These are phyloP conservation scores for Capsella rubella DNA, from an alignment of 441 rosid genomes.

Conservation along the genomic window DNA sequence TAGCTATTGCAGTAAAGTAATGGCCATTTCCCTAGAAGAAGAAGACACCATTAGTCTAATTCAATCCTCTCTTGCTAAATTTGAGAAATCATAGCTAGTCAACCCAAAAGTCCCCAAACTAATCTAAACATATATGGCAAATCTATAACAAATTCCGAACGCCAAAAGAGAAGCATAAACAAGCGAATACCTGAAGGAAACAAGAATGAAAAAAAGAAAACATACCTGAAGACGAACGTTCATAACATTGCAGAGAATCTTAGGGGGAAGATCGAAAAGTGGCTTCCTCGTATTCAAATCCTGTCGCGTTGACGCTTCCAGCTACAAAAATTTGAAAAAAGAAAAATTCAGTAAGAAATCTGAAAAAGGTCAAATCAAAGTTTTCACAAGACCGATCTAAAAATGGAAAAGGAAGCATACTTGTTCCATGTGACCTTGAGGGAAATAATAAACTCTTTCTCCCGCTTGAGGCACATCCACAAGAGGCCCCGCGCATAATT, in stretches of 20 bases:
- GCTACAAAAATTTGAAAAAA: conserved; percentile 50
- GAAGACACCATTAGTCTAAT: neutral
- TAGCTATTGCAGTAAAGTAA: conserved; percentile 13
- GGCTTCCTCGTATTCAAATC: conserved; percentile 64
- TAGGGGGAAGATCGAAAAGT: conserved; percentile 57
- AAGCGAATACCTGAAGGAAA: neutral
- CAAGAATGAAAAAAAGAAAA: neutral
- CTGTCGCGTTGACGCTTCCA: conserved; percentile 73
- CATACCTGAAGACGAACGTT: conserved; percentile 63
- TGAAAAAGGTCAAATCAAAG: neutral
- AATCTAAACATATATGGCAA: neutral
- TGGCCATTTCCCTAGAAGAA: neutral
- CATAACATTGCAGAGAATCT: conserved; percentile 69
- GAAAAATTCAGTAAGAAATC: neutral
- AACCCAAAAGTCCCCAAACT: conserved; percentile 2
- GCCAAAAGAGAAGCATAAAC: conserved; percentile 22
- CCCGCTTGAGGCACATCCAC: conserved; percentile 61
- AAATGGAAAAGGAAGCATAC: conserved; percentile 30
- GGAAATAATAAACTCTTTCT: conserved; percentile 65
- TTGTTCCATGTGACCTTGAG: conserved; percentile 86
- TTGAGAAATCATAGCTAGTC: conserved; percentile 1
- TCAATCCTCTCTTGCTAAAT: neutral
- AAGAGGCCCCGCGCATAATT: conserved; percentile 68
- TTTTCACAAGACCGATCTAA: conserved; percentile 24
- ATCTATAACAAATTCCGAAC: neutral